A percentile compares a stretch with the other conserved stretches of the same genome.
These are phyloP conservation scores for Didymella exigua DNA, from an alignment of 2,329 filamentous ascomycete genomes.

Conservation along the genomic window DNA sequence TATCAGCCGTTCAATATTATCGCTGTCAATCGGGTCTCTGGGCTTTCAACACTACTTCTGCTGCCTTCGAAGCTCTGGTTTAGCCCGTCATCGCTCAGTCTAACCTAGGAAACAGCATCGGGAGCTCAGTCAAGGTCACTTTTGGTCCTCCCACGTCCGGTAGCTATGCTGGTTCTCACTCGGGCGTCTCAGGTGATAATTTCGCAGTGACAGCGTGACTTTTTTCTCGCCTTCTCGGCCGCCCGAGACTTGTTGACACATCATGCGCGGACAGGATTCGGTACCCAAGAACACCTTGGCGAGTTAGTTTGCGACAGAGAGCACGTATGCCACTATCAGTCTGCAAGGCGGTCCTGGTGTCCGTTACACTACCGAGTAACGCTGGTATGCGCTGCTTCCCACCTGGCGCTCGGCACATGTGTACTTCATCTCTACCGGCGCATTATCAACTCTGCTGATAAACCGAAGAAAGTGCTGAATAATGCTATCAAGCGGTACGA, in stretches of 20 bases:
- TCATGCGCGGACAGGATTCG: slow-evolving; percentile 2
- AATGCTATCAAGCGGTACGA: slow-evolving; percentile 22
- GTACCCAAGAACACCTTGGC: slow-evolving; percentile 21
- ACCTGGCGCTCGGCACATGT: slow-evolving; percentile 46
- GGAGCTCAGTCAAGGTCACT: slow-evolving; percentile 8
- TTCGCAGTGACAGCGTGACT: slow-evolving; percentile 28
- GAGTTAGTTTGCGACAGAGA: slow-evolving; percentile 23
- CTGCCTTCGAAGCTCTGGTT: slow-evolving; percentile 21
- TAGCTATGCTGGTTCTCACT: slow-evolving; percentile 25
- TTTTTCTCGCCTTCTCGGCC: slow-evolving; percentile 40
- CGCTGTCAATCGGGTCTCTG: slow-evolving; percentile 22
- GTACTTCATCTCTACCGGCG: slow-evolving; percentile 38
- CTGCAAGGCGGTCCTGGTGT: slow-evolving; percentile 40
- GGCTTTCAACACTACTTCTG: slow-evolving; percentile 29
- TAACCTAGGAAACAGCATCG: slow-evolving; percentile 2
- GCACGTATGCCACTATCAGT: slow-evolving; percentile 34
- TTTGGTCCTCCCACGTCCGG: slow-evolving; percentile 9
- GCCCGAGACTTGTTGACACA: slow-evolving; percentile 24
- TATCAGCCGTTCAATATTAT: slow-evolving; percentile 12
- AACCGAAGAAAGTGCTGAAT: slow-evolving; percentile 17
- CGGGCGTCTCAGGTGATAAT: slow-evolving; percentile 22
- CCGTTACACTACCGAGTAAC: slow-evolving; percentile 17
- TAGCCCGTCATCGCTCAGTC: slow-evolving; percentile 15
- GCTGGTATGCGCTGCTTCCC: slow-evolving; percentile 37
- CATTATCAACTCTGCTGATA: slow-evolving; percentile 5